A percentile compares a stretch with the other conserved stretches of the same genome.
Conservation (phyloP, 306 rosid genomes). For the Citrullus amarus region DNA sequence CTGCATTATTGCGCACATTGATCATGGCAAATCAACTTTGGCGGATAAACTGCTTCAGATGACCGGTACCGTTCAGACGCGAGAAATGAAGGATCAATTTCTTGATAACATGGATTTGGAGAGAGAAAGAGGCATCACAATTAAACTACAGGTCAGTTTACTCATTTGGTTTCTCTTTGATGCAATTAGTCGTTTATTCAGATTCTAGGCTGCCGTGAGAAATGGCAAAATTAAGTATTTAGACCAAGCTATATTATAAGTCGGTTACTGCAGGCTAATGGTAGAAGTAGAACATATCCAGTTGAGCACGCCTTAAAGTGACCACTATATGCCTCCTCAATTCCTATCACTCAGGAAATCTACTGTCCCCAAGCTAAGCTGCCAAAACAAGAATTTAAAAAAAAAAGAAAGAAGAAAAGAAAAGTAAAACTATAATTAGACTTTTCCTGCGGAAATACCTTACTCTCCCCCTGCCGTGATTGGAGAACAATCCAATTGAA, state of each 20-base stretch:
- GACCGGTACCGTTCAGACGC: conserved; percentile 77
- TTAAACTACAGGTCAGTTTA: conserved; percentile 59
- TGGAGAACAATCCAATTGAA: no score
- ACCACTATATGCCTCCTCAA: not conserved
- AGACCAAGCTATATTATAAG: not conserved
- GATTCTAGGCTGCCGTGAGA: not conserved
- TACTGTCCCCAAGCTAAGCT: not conserved
- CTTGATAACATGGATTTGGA: conserved; percentile 99
- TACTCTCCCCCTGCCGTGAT: no score
- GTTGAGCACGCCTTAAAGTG: not conserved
- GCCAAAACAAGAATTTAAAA: not conserved
- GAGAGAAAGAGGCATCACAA: conserved; percentile 88
- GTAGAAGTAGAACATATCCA: not conserved
- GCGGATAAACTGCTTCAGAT: conserved; percentile 81
- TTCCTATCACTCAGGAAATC: not conserved
- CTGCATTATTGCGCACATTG: conserved; percentile 78
- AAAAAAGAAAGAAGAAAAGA: not conserved
- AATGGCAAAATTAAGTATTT: not conserved
- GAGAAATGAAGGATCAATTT: conserved; percentile 94
- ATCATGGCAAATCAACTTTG: conserved; percentile 80
- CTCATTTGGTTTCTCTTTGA: not conserved
- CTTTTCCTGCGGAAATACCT: not conserved
- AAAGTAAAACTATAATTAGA: not conserved
- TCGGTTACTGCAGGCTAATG: not conserved
- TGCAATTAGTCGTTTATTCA: not conserved